Conservation (phyloP, 1,284 basidiomycete species). For the Grifola frondosa region DNA sequence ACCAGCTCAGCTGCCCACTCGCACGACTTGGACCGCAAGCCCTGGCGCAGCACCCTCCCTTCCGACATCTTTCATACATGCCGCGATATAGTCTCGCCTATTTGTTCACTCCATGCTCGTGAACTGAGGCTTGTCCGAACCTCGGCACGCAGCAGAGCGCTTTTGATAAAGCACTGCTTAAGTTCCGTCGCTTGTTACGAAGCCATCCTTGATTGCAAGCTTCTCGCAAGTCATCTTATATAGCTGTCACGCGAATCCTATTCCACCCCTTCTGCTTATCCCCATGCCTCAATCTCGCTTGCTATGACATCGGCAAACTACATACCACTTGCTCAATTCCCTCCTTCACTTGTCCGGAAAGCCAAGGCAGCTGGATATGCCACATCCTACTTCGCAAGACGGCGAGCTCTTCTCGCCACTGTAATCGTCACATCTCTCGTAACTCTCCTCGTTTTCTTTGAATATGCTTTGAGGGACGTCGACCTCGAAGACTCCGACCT, state of each 20-base stretch:
- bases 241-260: constrained; percentile 15
- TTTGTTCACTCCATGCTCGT: no score
- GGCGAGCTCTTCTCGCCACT: constrained; percentile 22
- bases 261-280: not conserved
- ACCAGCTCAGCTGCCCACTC: no score
- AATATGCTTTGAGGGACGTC: constrained; percentile 10
- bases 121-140: no score
- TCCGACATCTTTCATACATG: no score
- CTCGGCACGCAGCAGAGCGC: no score
- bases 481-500: constrained; percentile 13
- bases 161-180: no score
- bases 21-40: no score
- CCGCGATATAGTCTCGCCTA: no score
- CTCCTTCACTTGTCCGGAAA: constrained; percentile 8
- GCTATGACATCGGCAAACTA: constrained; percentile 25
- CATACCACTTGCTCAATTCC: constrained; percentile 25
- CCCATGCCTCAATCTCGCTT: constrained; percentile 6
- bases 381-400: constrained; percentile 14
- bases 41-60: no score
- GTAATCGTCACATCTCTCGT: constrained; percentile 19
- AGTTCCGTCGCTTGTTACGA: no score
- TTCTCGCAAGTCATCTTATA: no score
- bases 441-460: constrained; percentile 20
- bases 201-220: no score
- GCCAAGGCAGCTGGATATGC: not conserved